Conservation (phyloP, 768 basidiomycete species). For the Phanerochaete carnosa region DNA sequence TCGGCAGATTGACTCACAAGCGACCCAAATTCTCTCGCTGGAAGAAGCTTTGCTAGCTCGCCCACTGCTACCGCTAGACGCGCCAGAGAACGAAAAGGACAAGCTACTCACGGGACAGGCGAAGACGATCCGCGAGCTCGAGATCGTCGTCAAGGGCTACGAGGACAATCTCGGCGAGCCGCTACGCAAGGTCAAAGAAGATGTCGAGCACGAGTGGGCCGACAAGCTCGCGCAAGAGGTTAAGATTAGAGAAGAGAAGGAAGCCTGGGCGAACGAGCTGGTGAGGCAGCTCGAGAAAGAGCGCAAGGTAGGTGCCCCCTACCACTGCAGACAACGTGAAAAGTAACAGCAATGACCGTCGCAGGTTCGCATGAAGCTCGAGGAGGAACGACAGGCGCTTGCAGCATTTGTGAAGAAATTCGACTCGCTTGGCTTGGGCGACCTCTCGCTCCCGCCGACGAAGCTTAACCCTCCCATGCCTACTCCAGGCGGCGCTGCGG, state of each 20-base stretch:
- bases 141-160: slow-evolving; percentile 66
- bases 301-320: slow-evolving; percentile 47
- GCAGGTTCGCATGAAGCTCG: slow-evolving; percentile 58
- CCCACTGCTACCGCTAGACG: slow-evolving; percentile 61
- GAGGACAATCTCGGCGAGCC: slow-evolving; percentile 74
- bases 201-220: slow-evolving; percentile 73
- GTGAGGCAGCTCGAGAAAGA: slow-evolving; percentile 78
- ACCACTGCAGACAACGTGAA: not conserved
- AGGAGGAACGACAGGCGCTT: slow-evolving; percentile 75
- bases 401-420: slow-evolving; percentile 81
- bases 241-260: slow-evolving; percentile 61
- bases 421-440: slow-evolving; percentile 61
- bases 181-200: slow-evolving; percentile 60
- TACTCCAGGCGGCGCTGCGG: slow-evolving; percentile 47
- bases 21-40: slow-evolving; percentile 78
- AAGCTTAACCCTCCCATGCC: slow-evolving; percentile 49
- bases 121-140: slow-evolving; percentile 75
- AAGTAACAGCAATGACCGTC: not conserved
- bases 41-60: slow-evolving; percentile 74
- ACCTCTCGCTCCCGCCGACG: slow-evolving; percentile 28
- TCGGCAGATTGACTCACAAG: slow-evolving; percentile 75
- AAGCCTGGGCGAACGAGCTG: slow-evolving; percentile 71
- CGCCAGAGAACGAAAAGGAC: slow-evolving; percentile 73
- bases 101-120: slow-evolving; percentile 68
- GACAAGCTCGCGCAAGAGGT: slow-evolving; percentile 56